Percentiles rank a stretch among this genome's conserved stretches.
Evolutionary conservation across 495 filamentous ascomycete species (phyloP).

Genomic region (Penicillium arizonense): DNA sequence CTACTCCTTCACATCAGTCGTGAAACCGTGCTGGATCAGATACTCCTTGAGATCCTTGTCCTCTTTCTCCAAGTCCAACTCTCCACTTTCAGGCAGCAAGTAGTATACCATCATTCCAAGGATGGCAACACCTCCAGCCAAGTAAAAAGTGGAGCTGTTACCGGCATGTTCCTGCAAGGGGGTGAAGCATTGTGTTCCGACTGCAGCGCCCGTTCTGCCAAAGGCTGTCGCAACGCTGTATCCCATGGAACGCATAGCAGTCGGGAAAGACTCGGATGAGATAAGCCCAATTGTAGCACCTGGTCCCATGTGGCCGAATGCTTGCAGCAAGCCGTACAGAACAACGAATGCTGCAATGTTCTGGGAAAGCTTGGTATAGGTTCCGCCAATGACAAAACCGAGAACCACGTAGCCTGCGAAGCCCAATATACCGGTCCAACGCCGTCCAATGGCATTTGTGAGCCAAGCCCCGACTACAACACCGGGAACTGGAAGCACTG

Average conservation of each 20-base stretch:
- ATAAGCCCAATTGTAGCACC: slow-evolving; percentile 36
- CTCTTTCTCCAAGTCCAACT: slow-evolving; percentile 30
- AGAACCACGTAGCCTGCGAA: slow-evolving; percentile 34
- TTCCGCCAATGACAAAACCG: slow-evolving; percentile 36
- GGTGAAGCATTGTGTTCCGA: slow-evolving; percentile 35
- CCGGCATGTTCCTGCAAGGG: slow-evolving; percentile 28
- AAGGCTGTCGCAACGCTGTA: slow-evolving; percentile 36
- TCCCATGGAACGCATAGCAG: slow-evolving; percentile 36
- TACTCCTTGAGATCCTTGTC: slow-evolving; percentile 26
- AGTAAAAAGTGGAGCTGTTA: slow-evolving; percentile 31
- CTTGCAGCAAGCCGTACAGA: slow-evolving; percentile 34
- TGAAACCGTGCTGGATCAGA: slow-evolving; percentile 25
- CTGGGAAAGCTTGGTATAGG: slow-evolving; percentile 25
- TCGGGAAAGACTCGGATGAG: slow-evolving; percentile 34
- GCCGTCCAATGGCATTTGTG: slow-evolving; percentile 31
- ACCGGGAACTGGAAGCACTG: slow-evolving; percentile 34
- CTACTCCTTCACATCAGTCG: background rate
- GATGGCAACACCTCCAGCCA: slow-evolving; percentile 28
- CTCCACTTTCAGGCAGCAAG: slow-evolving; percentile 33
- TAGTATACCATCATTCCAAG: slow-evolving; percentile 31
- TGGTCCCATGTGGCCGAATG: slow-evolving; percentile 37
- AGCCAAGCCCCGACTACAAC: slow-evolving; percentile 35
- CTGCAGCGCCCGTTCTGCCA: slow-evolving; percentile 34
- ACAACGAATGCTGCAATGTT: slow-evolving; percentile 37
- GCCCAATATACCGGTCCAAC: slow-evolving; percentile 31